phyloP scores from a whole-genome alignment of 2,329 filamentous ascomycete genomes.

The Fusarium sp. region DNA sequence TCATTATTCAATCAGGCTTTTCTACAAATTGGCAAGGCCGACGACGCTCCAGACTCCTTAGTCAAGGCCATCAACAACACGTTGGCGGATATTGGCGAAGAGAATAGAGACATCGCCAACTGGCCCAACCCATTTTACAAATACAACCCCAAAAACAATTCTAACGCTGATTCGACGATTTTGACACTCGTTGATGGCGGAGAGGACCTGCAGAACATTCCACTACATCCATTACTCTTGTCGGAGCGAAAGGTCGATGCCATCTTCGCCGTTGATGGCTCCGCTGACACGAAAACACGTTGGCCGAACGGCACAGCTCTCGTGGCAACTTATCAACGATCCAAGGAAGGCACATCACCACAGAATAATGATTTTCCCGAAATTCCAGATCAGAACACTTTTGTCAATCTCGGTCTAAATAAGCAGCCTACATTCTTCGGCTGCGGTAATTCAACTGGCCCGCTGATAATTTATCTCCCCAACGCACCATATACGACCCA shows the following conservation, averaged over 20 bases:
- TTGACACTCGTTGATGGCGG: constrained; percentile 84
- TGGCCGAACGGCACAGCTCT: constrained; percentile 85
- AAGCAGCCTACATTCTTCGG: constrained; percentile 83
- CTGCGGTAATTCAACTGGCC: constrained; percentile 64
- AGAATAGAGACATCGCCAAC: constrained; percentile 78
- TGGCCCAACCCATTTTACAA: constrained; percentile 82
- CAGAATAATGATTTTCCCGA: constrained; percentile 79
- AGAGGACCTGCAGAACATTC: constrained; percentile 82
- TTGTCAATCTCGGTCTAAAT: constrained; percentile 82
- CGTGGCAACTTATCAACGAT: constrained; percentile 79
- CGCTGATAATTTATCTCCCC: constrained; percentile 84
- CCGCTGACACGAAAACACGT: constrained; percentile 74
- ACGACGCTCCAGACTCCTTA: constrained; percentile 59
- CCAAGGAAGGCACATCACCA: constrained; percentile 61
- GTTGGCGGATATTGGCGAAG: constrained; percentile 65
- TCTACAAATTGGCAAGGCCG: constrained; percentile 62
- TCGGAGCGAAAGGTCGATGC: constrained; percentile 79
- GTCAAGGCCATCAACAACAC: constrained; percentile 63
- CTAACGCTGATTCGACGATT: constrained; percentile 62
- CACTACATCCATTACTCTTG: constrained; percentile 81
- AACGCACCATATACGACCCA: constrained; percentile 79
- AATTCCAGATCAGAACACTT: constrained; percentile 80
- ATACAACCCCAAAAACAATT: constrained; percentile 71
- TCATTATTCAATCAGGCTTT: constrained; percentile 86
- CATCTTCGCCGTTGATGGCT: constrained; percentile 83